Percentiles rank a stretch among this genome's conserved stretches.
phyloP scores from a whole-genome alignment of 495 filamentous ascomycete species.

The Penicillium simplicissimum region DNA sequence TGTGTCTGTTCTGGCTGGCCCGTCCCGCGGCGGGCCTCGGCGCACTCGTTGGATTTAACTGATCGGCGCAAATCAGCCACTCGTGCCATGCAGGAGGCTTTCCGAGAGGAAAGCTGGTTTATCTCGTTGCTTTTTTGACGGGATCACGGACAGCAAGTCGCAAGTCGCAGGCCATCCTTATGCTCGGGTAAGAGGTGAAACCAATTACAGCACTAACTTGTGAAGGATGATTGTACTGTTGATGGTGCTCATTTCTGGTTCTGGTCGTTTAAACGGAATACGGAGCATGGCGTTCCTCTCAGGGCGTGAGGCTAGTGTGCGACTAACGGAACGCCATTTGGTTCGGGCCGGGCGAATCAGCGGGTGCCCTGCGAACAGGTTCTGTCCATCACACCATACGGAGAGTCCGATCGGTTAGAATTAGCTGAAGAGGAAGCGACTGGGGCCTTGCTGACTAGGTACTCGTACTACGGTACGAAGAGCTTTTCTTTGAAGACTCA shows the following conservation, averaged over 20 bases:
- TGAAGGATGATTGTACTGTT: no score
- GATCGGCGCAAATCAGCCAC: constrained; percentile 22
- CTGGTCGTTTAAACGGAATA: no score
- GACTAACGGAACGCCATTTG: constrained; percentile 7
- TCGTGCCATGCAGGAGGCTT: neutral
- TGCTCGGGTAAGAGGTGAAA: no score
- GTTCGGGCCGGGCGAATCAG: constrained; percentile 19
- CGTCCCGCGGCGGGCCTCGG: constrained; percentile 23
- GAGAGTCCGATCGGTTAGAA: neutral
- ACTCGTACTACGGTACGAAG: no score
- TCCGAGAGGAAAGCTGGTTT: no score
- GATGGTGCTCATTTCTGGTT: no score
- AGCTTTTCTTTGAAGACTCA: neutral
- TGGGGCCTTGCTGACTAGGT: neutral
- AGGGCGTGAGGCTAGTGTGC: neutral
- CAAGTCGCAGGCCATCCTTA: no score
- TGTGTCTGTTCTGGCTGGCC: constrained; percentile 12
- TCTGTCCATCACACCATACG: constrained; percentile 24
- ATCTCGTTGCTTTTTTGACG: no score
- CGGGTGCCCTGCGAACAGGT: constrained; percentile 3
- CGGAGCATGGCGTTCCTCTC: neutral
- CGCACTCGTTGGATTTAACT: constrained; percentile 4
- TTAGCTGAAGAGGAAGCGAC: neutral
- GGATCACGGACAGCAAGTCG: no score
- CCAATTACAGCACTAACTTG: no score